These are phyloP conservation scores for Solanum neorickii DNA, from an alignment of 257 asterid species.

Conservation along the genomic window DNA sequence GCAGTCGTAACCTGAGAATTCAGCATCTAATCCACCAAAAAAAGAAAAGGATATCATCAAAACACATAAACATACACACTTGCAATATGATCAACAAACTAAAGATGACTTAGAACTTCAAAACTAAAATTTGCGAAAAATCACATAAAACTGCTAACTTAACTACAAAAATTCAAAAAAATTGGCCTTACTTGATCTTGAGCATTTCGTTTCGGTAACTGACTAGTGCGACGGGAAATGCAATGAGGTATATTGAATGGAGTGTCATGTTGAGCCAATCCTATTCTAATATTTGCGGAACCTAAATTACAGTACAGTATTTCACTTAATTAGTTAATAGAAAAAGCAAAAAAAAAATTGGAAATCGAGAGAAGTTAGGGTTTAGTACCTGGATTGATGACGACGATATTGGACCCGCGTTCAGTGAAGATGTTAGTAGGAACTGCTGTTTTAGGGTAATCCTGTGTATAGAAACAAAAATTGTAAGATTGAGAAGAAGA, in stretches of 20 bases:
- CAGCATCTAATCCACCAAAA: conserved; percentile 33
- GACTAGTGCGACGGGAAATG: conserved; percentile 71
- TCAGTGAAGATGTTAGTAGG: conserved; percentile 87
- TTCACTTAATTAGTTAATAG: not conserved
- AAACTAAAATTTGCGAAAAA: not conserved
- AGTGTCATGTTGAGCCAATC: conserved; percentile 71
- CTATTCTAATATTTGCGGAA: conserved; percentile 78
- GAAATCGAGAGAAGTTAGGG: not conserved
- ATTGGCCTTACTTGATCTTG: conserved; percentile 57
- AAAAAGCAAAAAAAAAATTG: not conserved
- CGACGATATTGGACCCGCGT: conserved; percentile 92
- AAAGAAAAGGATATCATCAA: not conserved
- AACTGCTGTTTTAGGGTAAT: conserved; percentile 62
- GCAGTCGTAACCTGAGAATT: conserved; percentile 89
- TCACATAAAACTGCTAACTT: not conserved
- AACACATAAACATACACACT: not conserved
- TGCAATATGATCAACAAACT: not conserved
- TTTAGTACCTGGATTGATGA: conserved; percentile 76
- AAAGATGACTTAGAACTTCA: not conserved
- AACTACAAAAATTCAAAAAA: not conserved
- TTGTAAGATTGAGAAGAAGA: not conserved
- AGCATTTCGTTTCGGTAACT: conserved; percentile 58
- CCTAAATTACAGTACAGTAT: conserved; percentile 6
- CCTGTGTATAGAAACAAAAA: conserved; percentile 30
- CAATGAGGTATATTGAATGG: conserved; percentile 78